Base-by-base conservation (phyloP, 139 green algal species). In the Pseudopediastrum boryanum region DNA sequence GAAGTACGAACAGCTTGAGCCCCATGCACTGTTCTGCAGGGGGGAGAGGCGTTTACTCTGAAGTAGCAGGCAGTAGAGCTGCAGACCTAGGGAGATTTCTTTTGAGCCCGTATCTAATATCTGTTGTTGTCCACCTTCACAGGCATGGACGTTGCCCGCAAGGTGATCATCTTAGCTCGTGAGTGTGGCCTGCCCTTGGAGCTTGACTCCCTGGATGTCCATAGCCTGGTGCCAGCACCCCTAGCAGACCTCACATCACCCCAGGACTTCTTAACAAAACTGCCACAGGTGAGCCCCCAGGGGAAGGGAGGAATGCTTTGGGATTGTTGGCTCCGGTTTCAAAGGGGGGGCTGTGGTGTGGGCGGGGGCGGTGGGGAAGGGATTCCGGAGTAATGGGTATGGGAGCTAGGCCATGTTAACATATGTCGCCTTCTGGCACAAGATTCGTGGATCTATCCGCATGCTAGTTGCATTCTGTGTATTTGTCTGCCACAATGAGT, bases 61-160 rank as follows among this genome's bases (percentile, higher is more conserved):
- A n/a, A 19, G 48, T 19, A 58, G 48, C 48, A 19, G 16, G 48
- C 48, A 58, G 16, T n/a, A 19, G 16, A 58, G 19, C 13, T n/a
- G 16, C 13, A 58, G 19, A 16, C 16, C 48, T 19, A 19, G 48
- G 16, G 48, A 16, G 16, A n/a, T 16, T 19, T 16, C 48, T 58
- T 58, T 58, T 16, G 16, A 16, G 48, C 48, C 48, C 19, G 16
- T 58, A 58, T 16, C 13, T 19, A 58, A 16, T 19, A 16, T 19
- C 48, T 19, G 19, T 16, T 19, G 48, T 19, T 16, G 13, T 19
- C 25, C 12, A 23, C 46, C 41, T 21, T 4, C 58, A 75, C 85
- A 75, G 93, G 93, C 50, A 96, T 94, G 85, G 96, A 99, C 56
- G 96, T 99, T n/a, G 95, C 95, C 0, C 83, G 96, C 16, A 99